Evolutionary conservation across 352 stramenopile species (phyloP), one percentile per base, ranked within the genome.

Genomic region (Pythium folliculosum): DNA sequence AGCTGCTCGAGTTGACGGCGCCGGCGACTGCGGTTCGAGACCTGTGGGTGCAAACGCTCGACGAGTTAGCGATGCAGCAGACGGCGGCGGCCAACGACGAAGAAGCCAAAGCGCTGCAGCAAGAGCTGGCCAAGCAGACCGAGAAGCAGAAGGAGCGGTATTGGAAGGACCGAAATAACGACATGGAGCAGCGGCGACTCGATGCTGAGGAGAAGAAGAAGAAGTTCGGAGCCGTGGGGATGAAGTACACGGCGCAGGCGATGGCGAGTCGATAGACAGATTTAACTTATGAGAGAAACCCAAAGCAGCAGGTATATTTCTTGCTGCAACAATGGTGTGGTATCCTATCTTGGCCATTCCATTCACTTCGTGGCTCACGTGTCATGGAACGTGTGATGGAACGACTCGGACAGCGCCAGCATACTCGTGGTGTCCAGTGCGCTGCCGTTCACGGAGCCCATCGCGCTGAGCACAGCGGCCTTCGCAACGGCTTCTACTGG

Each of bases 391-490:
- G 87, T 91, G 48, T 91, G 57, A 60, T 95, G 87, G 70, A 94
- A 94, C n/a, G 83, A 93, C 22, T 85, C 82, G 10, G 84, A 80
- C 14, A 95, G 70, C 35, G 75, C 71, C 14, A 95, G 69, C 77
- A 95, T 95, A 54, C 72, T 88, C 5, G 71, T 86, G 12, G 82
- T 90, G 60, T 95, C 84, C 25, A 94, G 69, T 37, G 77, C 80
- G 50, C 76, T 69, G 38, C 75, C 73, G 30, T 78, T 74, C 8
- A 90, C 84, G 3, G 84, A 70, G 7, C 85, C 85, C 54, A 95
- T 92, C 0, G 87, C 87, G 68, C 87, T 89, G 23, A 95, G 81
- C 50, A 95, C 84, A 3, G 87, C 87, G n/a, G 87, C 83, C 63
- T 94, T 95, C 13, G 87, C 82, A 16, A 95, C 85, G 0, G 81